These are phyloP conservation scores for Euphorbia celastroides DNA, from an alignment of 441 rosid genomes.

Conservation along the genomic window DNA sequence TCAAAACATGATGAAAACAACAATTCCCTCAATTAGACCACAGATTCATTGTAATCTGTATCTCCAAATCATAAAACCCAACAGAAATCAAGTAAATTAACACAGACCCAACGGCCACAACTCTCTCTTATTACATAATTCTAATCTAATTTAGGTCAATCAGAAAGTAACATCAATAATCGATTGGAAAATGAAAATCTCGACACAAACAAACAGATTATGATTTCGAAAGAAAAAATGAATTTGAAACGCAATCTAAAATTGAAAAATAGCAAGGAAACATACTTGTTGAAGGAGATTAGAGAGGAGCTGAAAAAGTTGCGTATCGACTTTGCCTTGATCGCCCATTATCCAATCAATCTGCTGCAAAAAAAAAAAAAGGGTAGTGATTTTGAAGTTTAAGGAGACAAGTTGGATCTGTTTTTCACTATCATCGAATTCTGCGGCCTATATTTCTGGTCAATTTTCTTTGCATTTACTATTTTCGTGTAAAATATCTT, in stretches of 20 bases:
- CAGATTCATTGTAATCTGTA: neutral
- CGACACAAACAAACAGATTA: neutral
- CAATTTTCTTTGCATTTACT: no score
- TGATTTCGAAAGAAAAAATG: neutral
- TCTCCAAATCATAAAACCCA: neutral
- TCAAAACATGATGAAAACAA: neutral
- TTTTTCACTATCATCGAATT: no score
- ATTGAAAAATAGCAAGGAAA: constrained; percentile 9
- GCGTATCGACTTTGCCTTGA: constrained; percentile 51
- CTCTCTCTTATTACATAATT: no score
- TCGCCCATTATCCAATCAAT: no score
- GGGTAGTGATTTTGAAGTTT: no score
- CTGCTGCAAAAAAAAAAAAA: no score
- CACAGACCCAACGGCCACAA: no score
- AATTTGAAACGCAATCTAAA: neutral
- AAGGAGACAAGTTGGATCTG: no score
- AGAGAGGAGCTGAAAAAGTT: constrained; percentile 64
- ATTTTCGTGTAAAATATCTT: no score
- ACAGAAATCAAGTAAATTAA: neutral
- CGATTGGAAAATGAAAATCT: neutral
- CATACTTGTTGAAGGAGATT: constrained; percentile 59
- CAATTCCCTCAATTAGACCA: neutral
- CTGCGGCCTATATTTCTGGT: no score
- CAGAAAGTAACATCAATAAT: no score
- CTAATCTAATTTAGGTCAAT: no score